A percentile compares a stretch with the other conserved stretches of the same genome.
Evolutionary conservation across 2,329 filamentous ascomycete genomes (phyloP).

Genomic region (Pestalotiopsis sp.): DNA sequence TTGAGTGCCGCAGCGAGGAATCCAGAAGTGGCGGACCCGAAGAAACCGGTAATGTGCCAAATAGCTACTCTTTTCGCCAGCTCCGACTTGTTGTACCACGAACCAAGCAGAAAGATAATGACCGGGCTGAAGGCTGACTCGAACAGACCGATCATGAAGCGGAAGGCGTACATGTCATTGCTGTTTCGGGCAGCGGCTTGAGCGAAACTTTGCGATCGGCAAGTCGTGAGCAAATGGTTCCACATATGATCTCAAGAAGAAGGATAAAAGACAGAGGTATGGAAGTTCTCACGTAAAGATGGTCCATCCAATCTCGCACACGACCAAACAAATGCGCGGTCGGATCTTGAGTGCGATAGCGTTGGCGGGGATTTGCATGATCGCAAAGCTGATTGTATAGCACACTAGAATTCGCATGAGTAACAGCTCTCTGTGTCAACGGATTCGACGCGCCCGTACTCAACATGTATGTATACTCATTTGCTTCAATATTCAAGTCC

Average conservation of each 20-base stretch:
- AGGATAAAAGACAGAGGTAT: too few species aligned
- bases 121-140: constrained; percentile 32
- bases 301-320: constrained; percentile 24
- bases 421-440: not conserved
- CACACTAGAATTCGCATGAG: constrained; percentile 3
- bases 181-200: constrained; percentile 26
- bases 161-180: constrained; percentile 32
- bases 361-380: constrained; percentile 4
- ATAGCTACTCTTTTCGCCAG: constrained; percentile 30
- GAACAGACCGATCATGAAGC: constrained; percentile 35
- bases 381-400: constrained; percentile 14
- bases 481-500: constrained; percentile 15
- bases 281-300: constrained; percentile 20
- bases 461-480: constrained; percentile 17
- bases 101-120: constrained; percentile 32
- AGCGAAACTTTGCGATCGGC: too few species aligned
- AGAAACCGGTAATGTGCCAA: constrained; percentile 28
- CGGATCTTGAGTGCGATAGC: constrained; percentile 13
- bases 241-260: too few species aligned
- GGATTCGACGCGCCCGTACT: not conserved
- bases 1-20: constrained; percentile 34
- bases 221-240: too few species aligned
- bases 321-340: constrained; percentile 32
- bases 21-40: constrained; percentile 30
- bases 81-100: constrained; percentile 33